Evolutionary conservation across 2,329 filamentous ascomycete species (phyloP).

Genomic region (Plenodomus tracheiphilus): DNA sequence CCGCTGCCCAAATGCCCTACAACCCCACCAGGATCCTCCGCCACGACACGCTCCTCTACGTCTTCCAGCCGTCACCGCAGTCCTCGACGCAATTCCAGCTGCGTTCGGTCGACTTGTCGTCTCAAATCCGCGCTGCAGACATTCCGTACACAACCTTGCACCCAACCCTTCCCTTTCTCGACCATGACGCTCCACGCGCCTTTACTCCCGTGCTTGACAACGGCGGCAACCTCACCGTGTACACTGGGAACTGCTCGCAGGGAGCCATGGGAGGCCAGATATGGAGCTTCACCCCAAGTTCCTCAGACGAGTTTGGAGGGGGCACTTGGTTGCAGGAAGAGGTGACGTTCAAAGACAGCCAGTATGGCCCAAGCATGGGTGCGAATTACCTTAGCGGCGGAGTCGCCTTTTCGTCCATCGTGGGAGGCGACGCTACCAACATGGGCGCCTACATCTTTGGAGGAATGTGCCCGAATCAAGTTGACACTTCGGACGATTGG

Average conservation of each 20-base stretch:
- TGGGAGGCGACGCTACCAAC: slow-evolving; percentile 57
- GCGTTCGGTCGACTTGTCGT: slow-evolving; percentile 67
- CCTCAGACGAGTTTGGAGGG: slow-evolving; percentile 49
- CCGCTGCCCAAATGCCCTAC: slow-evolving; percentile 66
- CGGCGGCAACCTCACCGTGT: slow-evolving; percentile 71
- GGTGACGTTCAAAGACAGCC: slow-evolving; percentile 40
- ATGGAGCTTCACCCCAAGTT: slow-evolving; percentile 67
- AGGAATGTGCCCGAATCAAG: slow-evolving; percentile 74
- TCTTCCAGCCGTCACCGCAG: slow-evolving; percentile 63
- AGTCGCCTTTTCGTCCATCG: slow-evolving; percentile 68
- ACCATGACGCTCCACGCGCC: slow-evolving; percentile 53
- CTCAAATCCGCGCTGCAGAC: slow-evolving; percentile 55
- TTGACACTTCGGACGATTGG: slow-evolving; percentile 57
- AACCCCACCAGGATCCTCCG: slow-evolving; percentile 74
- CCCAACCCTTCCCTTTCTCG: slow-evolving; percentile 65
- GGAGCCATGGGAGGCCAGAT: slow-evolving; percentile 57
- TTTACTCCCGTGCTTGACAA: slow-evolving; percentile 71
- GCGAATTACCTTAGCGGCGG: slow-evolving; percentile 63
- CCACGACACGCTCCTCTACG: slow-evolving; percentile 64
- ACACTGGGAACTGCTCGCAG: slow-evolving; percentile 71
- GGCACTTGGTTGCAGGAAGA: slow-evolving; percentile 59
- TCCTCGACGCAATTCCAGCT: slow-evolving; percentile 58
- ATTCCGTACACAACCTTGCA: slow-evolving; percentile 55
- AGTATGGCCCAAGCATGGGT: slow-evolving; percentile 44
- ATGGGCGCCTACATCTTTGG: slow-evolving; percentile 76